Conservation (phyloP, 768 basidiomycete genomes). For the Kwoniella shandongensis region DNA sequence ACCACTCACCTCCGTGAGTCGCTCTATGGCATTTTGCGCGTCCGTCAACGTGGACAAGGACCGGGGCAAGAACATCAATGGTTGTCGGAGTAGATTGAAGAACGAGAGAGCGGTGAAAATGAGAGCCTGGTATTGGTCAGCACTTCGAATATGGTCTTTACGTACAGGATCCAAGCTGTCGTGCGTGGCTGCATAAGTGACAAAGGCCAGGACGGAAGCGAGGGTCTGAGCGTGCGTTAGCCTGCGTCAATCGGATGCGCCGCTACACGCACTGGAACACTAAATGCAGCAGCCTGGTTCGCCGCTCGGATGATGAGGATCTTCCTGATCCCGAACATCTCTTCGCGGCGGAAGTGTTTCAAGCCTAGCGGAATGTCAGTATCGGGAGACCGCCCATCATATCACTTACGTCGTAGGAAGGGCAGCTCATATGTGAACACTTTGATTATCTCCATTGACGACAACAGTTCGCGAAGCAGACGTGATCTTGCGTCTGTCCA, state of each 20-base stretch:
- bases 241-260: constrained; percentile 52
- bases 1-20: constrained; percentile 54
- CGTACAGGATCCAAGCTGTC: constrained; percentile 60
- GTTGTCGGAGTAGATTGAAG: constrained; percentile 65
- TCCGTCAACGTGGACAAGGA: constrained; percentile 64
- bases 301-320: constrained; percentile 66
- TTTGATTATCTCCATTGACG: constrained; percentile 71
- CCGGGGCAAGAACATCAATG: constrained; percentile 55
- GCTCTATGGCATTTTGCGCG: constrained; percentile 63
- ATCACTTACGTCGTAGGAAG: constrained; percentile 62
- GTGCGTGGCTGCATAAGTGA: constrained; percentile 64
- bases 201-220: constrained; percentile 67
- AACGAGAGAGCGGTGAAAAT: constrained; percentile 69
- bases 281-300: constrained; percentile 57
- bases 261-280: constrained; percentile 53
- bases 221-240: constrained; percentile 60
- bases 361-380: constrained; percentile 57
- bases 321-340: constrained; percentile 61
- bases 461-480: constrained; percentile 66
- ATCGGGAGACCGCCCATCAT: no score
- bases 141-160: background rate
- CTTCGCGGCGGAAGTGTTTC: constrained; percentile 59
- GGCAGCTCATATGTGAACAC: constrained; percentile 73
- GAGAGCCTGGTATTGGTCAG: constrained; percentile 55
- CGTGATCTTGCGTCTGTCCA: constrained; percentile 67